phyloP scores from a whole-genome alignment of 2,329 filamentous ascomycete species.

The Hysterium pulicare region DNA sequence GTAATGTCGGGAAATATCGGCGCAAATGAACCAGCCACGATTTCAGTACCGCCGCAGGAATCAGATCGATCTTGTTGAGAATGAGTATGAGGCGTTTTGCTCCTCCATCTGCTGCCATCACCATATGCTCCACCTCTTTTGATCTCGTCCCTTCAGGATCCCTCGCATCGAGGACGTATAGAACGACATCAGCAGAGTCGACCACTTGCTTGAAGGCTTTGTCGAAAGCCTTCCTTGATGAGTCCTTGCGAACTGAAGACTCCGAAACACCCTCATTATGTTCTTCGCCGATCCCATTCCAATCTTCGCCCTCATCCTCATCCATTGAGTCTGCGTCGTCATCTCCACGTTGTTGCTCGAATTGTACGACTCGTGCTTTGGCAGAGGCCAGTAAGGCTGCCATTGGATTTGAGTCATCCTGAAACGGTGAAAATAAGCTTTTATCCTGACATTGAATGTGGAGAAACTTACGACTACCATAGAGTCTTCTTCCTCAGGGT shows the following conservation, averaged over 20 bases:
- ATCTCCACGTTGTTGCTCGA: conserved; percentile 63
- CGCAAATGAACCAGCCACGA: conserved; percentile 82
- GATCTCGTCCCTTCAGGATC: conserved; percentile 90
- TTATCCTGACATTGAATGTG: conserved; percentile 8
- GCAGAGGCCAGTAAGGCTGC: conserved; percentile 86
- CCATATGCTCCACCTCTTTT: conserved; percentile 81
- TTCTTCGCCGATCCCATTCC: conserved; percentile 43
- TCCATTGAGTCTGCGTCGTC: conserved; percentile 57
- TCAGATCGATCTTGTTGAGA: conserved; percentile 92
- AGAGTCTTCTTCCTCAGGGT: conserved; percentile 55
- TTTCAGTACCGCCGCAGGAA: conserved; percentile 77
- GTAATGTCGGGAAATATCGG: conserved; percentile 86
- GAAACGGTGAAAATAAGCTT: neutral
- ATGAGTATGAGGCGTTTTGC: conserved; percentile 87
- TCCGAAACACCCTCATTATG: conserved; percentile 36
- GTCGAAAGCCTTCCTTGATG: conserved; percentile 83
- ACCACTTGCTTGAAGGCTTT: conserved; percentile 95
- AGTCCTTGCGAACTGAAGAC: conserved; percentile 46
- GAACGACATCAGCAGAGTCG: conserved; percentile 81
- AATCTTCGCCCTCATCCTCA: conserved; percentile 50
- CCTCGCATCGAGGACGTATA: conserved; percentile 90
- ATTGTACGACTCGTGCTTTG: conserved; percentile 70
- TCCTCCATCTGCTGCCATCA: conserved; percentile 81
- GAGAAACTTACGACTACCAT: conserved; percentile 48
- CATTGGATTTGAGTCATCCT: conserved; percentile 78